Conservation (phyloP, 257 asterid genomes). For the Gentiana straminea region DNA sequence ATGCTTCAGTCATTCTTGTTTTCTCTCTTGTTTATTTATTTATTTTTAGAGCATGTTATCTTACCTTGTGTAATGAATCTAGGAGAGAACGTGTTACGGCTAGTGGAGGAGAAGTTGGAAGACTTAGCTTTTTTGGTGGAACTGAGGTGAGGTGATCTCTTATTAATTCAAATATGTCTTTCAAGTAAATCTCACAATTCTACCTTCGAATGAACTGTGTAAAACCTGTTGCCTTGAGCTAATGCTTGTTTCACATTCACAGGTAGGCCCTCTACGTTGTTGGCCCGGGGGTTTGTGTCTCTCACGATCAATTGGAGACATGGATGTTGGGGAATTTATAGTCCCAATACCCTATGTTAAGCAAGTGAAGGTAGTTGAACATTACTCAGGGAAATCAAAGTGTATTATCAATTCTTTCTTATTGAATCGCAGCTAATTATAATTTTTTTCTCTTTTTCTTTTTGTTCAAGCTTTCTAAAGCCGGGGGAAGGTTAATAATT, state of each 20-base stretch:
- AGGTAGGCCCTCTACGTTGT: constrained; percentile 76
- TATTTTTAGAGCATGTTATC: not conserved
- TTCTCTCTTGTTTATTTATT: not conserved
- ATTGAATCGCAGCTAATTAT: not conserved
- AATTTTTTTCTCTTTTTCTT: not conserved
- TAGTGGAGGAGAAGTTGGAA: constrained; percentile 88
- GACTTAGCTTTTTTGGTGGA: constrained; percentile 65
- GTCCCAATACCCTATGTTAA: constrained; percentile 71
- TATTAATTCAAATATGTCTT: not conserved
- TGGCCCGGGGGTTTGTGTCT: constrained; percentile 88
- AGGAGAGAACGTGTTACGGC: constrained; percentile 83
- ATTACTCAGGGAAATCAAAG: not conserved
- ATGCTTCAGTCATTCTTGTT: not conserved
- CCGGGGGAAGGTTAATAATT: constrained; percentile 74
- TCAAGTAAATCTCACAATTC: not conserved
- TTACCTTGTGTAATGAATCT: constrained; percentile 12
- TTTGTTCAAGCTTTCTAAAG: constrained; percentile 40
- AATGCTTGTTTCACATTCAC: constrained; percentile 3
- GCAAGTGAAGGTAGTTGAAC: constrained; percentile 53
- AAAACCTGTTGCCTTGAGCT: too few species aligned
- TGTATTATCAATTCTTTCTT: not conserved
- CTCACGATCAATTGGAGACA: constrained; percentile 74
- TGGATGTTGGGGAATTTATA: constrained; percentile 73
- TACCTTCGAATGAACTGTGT: not conserved
- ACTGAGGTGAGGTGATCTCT: constrained; percentile 37